Evolutionary conservation across 2,329 filamentous ascomycete genomes (phyloP), one percentile per base, ranked within the genome.

Genomic region (Colletotrichum lentis): DNA sequence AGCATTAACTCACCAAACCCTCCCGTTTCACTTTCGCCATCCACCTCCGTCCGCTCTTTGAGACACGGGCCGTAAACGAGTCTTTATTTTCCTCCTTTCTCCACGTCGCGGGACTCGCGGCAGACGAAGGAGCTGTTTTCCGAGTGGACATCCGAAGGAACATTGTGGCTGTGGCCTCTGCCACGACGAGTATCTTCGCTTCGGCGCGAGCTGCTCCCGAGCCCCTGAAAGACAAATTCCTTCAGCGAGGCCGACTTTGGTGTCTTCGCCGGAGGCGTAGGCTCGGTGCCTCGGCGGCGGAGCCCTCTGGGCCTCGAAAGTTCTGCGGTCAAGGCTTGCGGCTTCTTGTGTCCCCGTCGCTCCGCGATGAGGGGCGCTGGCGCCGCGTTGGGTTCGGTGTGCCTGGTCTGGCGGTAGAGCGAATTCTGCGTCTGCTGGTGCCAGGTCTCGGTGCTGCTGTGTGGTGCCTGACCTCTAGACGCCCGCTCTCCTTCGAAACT

Each of bases 1-100:
- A 61, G 50, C 62, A 61, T 69, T 66, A 56, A 66, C 66, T 69
- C 56, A 66, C 66, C 56, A 61, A 53, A 35, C 11, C 24, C n/a
- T 58, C 22, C n/a, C 41, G 37, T 31, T 18, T 14, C 39, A 11
- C 4, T 31, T 18, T 14, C 39, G 14, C 4, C 24, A 18, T 52
- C 56, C 14, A 20, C 16, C 43, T 50, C 57, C 18, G 11, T 35
- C 31, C 31, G 31, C 31, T 35, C 47, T 16, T 50, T 52, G 37
- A 14, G 16, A 24, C 20, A 31, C 31, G 12, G 22, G 6, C 20
- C 37, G 47, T 11, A 5, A 6, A 27, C 5, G 7, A 24, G 35
- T 20, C 43, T 22, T 35, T 20, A 22, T 39, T n/a, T 14, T 37
- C 31, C 16, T 43, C 35, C 57, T 3, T 14, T 60, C 20, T 69